phyloP scores from a whole-genome alignment of 2,329 filamentous ascomycete species.

The Camillea tinctor region DNA sequence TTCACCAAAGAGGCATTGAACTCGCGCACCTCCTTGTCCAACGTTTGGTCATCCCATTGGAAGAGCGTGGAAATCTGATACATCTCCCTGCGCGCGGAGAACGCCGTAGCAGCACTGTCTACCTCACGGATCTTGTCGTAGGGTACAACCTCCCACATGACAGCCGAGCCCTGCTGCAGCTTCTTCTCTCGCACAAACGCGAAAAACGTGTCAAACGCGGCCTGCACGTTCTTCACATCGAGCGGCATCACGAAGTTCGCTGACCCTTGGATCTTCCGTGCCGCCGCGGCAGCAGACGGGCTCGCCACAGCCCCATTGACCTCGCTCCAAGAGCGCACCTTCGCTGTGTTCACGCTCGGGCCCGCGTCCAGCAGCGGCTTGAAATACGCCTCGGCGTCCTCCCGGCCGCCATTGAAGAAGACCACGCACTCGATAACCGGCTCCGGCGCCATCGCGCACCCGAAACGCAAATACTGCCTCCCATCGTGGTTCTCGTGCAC shows the following conservation, averaged over 20 bases:
- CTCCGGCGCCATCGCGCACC: background rate
- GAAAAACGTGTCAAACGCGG: conserved; percentile 32
- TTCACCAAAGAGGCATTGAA: conserved; percentile 36
- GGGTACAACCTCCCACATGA: conserved; percentile 44
- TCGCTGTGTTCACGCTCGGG: conserved; percentile 33
- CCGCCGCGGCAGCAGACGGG: conserved; percentile 6
- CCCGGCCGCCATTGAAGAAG: conserved; percentile 38
- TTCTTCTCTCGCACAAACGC: conserved; percentile 20
- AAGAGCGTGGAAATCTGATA: conserved; percentile 43
- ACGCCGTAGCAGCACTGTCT: conserved; percentile 38
- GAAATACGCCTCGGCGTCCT: conserved; percentile 37
- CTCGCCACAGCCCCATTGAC: conserved; percentile 40
- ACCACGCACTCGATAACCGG: conserved; percentile 29
- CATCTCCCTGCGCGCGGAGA: conserved; percentile 43
- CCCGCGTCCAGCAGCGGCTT: conserved; percentile 38
- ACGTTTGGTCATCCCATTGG: conserved; percentile 39
- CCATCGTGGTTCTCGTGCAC: conserved; percentile 24
- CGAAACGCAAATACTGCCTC: background rate
- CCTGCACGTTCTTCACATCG: conserved; percentile 31
- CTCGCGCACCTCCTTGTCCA: conserved; percentile 36
- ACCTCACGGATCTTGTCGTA: conserved; percentile 38
- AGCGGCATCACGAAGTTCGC: conserved; percentile 44
- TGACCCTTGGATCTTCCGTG: conserved; percentile 40
- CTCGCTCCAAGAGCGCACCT: conserved; percentile 40
- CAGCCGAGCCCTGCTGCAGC: conserved; percentile 30